Evolutionary conservation across 208 protist genomes (phyloP), one percentile per base, ranked within the genome.

Genomic region (Crithidia fasciculata): DNA sequence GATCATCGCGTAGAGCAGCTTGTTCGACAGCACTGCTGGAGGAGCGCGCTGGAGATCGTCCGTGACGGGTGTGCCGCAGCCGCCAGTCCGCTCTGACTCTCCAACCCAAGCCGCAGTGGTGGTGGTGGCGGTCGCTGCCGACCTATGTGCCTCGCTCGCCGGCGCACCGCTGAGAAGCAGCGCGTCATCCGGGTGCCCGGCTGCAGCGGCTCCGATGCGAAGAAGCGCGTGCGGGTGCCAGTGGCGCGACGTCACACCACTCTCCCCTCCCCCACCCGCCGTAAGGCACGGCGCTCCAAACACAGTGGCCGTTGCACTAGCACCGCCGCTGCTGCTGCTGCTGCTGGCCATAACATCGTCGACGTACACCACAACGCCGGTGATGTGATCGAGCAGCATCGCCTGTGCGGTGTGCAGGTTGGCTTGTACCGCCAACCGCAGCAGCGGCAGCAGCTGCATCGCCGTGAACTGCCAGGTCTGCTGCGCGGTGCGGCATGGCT

Each of bases 311-410:
- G 28, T 28, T 28, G 28, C 28, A 1, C 28, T 1, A 28, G 28
- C 28, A 28, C 28, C 28, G 28, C 28, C 1, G 28, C 28, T 28
- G 28, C 28, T 28, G 28, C 28, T 28, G 28, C 28, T 28, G 28
- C 28, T 28, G 5, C 19, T 44, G 47, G 28, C 47, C 7, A 52
- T 18, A 8, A 54, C 55, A 19, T 65, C 70, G 55, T 86, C 78
- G 40, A 90, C 45, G 65, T 85, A 82, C 36, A 78, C 54, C 19
- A 81, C 69, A 2, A 74, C 54, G 12, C 72, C 53, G 18, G 78
- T 57, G 12, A 90, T 28, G 72, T 87, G 80, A 12, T 72, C 74
- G 19, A 90, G 76, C 43, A 90, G 71, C 39, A 80, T 65, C 43
- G 74, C 62, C 55, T 90, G 85, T 55, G 69, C 72, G n/a, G 66